Evolutionary conservation across 1,284 basidiomycete species (phyloP).

Genomic region (Puccinia hordei): DNA sequence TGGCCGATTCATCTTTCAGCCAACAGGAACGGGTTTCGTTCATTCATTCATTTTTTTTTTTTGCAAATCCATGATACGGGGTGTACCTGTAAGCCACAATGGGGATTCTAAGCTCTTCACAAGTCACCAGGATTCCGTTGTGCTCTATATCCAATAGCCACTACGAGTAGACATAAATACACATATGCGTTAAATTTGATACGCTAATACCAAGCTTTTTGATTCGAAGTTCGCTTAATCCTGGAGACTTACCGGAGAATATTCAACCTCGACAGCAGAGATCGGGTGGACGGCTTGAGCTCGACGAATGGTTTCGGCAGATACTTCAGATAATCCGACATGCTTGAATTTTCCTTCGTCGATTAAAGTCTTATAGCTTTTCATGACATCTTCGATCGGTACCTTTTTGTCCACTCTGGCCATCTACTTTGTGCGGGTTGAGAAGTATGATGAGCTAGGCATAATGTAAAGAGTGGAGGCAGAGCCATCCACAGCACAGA

Average conservation of each 20-base stretch:
- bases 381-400: conserved; percentile 53
- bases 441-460: neutral
- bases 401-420: conserved; percentile 48
- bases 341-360: conserved; percentile 57
- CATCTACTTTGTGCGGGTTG: neutral
- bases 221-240: no score
- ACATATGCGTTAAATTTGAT: neutral
- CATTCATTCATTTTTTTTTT: no score
- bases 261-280: conserved; percentile 56
- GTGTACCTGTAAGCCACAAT: conserved; percentile 59
- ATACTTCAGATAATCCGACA: conserved; percentile 56
- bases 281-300: conserved; percentile 55
- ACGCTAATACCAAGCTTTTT: neutral
- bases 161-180: neutral
- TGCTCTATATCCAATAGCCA: conserved; percentile 58
- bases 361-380: conserved; percentile 53
- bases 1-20: neutral
- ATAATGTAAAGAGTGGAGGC: no score
- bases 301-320: conserved; percentile 54
- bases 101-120: conserved; percentile 59
- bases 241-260: conserved; percentile 34
- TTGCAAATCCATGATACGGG: neutral
- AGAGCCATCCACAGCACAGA: neutral
- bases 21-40: no score
- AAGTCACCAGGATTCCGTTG: conserved; percentile 60